Evolutionary conservation across 2,329 filamentous ascomycete genomes (phyloP), one percentile per base, ranked within the genome.

Genomic region (Clonostachys rhizophaga): DNA sequence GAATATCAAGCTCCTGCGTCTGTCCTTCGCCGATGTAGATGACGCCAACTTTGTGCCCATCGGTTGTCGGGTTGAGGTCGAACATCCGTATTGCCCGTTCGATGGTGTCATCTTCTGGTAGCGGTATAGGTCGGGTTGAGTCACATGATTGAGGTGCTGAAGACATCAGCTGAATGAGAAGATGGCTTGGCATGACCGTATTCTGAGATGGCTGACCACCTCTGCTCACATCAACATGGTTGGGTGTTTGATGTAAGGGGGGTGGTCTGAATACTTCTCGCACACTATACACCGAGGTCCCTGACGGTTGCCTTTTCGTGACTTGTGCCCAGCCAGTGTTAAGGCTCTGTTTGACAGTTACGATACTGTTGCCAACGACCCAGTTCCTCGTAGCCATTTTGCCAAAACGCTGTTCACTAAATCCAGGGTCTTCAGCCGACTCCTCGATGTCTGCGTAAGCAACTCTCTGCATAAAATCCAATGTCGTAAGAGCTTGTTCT

Each of bases 1-100:
- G 76, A 35, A 97, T 96, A 47, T 95, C 89, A 1, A 76, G 72
- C 64, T 97, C 94, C 2, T 84, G 70, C 1, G 81, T 89, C 66
- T 99, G 94, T 7, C 87, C 86, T 57, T 95, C 86, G 46, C 87
- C 91, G 52, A 97, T 86, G 65, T 96, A 99, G 39, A 99, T 84
- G 18, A 99, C 87, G 14, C 94, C 94, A 40, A 96, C 87, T 66
- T 96, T 96, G 74, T 97, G 91, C 7, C 91, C 91, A 65, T 99
- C 94, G 5, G 99, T 86, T 9, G 90, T 91, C 36, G 92, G 87
- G 54, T 83, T 95, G 34, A 86, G 83, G 65, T 99, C 94, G 63
- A 99, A 95, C 12, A 83, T 75, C 36, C 80, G 79, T 37, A 99
- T 84, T 1, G 89, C 86, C 54, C 92, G 83, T 36, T 82, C 78